Conservation (phyloP, 768 basidiomycete genomes). For the Pleurotus djamor region DNA sequence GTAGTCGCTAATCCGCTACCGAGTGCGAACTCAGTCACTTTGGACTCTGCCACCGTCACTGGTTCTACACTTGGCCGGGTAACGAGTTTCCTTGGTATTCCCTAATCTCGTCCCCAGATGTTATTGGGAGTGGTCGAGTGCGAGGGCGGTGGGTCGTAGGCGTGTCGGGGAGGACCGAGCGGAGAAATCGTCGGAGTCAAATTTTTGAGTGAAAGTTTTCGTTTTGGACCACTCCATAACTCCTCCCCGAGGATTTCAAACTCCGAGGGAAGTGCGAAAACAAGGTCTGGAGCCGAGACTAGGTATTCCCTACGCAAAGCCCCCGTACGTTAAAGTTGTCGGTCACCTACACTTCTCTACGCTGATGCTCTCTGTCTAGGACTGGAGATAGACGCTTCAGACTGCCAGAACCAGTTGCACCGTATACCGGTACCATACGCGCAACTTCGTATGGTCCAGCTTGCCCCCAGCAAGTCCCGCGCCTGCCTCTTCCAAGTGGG, state of each 20-base stretch:
- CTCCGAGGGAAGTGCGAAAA: no score
- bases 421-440: constrained; percentile 32
- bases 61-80: constrained; percentile 31
- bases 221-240: no score
- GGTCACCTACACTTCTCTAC: background rate
- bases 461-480: constrained; percentile 43
- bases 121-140: no score
- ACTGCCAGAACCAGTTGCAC: constrained; percentile 32
- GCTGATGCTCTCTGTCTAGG: constrained; percentile 15
- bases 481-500: constrained; percentile 26
- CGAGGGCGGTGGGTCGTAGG: no score
- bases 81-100: constrained; percentile 45
- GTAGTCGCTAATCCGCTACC: background rate
- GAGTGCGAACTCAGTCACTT: constrained; percentile 23
- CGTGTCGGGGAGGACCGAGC: no score
- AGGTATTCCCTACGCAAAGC: constrained; percentile 50
- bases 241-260: no score
- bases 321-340: constrained; percentile 35
- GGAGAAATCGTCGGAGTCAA: no score
- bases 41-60: constrained; percentile 42
- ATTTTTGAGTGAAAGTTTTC: no score
- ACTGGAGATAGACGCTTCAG: constrained; percentile 39
- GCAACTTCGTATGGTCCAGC: constrained; percentile 40
- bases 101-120: no score
- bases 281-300: no score